Evolutionary conservation across 192 early-diverging fungal species (phyloP).

Genomic region (Coemansia sp.): DNA sequence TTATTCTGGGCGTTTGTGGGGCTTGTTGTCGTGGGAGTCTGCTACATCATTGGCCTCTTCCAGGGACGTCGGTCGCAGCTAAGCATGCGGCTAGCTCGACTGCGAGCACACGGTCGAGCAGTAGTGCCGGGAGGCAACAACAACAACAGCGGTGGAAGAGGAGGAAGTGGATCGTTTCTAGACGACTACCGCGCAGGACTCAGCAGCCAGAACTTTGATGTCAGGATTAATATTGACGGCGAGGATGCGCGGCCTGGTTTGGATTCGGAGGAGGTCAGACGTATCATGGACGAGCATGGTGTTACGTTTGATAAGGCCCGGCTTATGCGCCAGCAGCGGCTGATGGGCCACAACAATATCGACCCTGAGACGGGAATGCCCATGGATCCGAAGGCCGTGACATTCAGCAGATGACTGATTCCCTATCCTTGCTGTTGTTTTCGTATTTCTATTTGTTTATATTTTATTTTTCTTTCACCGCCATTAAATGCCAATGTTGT

Average conservation of each 20-base stretch:
- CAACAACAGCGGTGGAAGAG: not conserved
- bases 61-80: constrained; percentile 29
- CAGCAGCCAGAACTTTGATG: constrained; percentile 52
- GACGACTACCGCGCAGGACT: constrained; percentile 46
- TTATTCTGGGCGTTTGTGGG: constrained; percentile 34
- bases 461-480: not conserved
- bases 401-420: constrained; percentile 22
- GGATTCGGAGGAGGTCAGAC: constrained; percentile 47
- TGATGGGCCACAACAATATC: constrained; percentile 46
- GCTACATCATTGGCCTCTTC: constrained; percentile 47
- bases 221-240: constrained; percentile 41
- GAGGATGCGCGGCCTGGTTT: constrained; percentile 47
- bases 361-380: constrained; percentile 51
- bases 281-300: constrained; percentile 43
- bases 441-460: constrained; percentile 1
- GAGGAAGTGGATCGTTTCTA: constrained; percentile 15
- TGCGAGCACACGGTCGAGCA: constrained; percentile 14
- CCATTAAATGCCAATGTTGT: not conserved
- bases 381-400: constrained; percentile 52
- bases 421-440: not conserved
- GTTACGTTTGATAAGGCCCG: constrained; percentile 56
- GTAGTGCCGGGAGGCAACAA: constrained; percentile 13
- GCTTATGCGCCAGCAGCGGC: constrained; percentile 47
- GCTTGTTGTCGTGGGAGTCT: constrained; percentile 36
- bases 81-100: constrained; percentile 29